Percentiles rank a stretch among this genome's conserved stretches.
Evolutionary conservation across 2,329 filamentous ascomycete genomes (phyloP).

Genomic region (Cephalotrichum gorgonifer): DNA sequence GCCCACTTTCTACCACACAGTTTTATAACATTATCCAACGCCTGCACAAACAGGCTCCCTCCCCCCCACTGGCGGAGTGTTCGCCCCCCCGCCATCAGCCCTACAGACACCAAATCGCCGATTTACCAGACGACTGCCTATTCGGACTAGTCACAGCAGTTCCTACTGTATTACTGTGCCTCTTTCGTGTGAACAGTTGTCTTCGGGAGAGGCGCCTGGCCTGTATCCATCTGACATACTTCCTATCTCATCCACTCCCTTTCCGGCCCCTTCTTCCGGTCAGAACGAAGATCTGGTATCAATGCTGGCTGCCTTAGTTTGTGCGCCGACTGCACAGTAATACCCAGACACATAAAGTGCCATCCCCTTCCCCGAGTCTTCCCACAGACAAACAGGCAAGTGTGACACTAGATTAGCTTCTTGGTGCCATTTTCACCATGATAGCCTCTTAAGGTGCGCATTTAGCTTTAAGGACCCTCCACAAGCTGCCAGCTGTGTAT

Average conservation of each 20-base stretch:
- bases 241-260: background rate
- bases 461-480: background rate
- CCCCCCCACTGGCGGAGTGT: too few species aligned
- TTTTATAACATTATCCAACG: slow-evolving; percentile 2
- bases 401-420: background rate
- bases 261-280: background rate
- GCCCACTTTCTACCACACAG: too few species aligned
- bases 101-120: background rate
- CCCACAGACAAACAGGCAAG: background rate
- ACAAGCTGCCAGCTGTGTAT: background rate
- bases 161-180: background rate
- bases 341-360: background rate
- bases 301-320: background rate
- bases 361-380: background rate
- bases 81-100: background rate
- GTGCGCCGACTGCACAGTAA: background rate
- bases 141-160: background rate
- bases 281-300: background rate
- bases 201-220: background rate
- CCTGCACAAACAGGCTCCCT: background rate
- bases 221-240: background rate
- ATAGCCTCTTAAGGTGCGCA: background rate
- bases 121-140: background rate
- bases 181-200: too few species aligned
- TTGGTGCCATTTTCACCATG: background rate